These are phyloP conservation scores for Silene coronaria DNA, from an alignment of 179 eudicot species.

Conservation along the genomic window DNA sequence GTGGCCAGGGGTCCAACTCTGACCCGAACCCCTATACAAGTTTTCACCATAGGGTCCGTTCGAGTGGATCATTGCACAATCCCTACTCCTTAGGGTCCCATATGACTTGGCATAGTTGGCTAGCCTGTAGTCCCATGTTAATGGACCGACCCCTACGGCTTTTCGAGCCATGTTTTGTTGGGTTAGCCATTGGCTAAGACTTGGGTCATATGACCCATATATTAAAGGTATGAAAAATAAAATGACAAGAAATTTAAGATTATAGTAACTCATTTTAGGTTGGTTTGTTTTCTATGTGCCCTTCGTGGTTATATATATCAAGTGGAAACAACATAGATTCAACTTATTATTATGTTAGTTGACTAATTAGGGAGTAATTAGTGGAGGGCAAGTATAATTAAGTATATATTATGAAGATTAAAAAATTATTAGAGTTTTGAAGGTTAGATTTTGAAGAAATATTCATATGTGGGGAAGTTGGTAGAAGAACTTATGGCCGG, in stretches of 20 bases:
- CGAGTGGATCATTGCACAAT: slow-evolving; percentile 44
- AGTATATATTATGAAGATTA: neutral
- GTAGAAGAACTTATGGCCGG: slow-evolving; percentile 8
- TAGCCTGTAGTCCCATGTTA: slow-evolving; percentile 10
- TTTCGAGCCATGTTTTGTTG: slow-evolving; percentile 15
- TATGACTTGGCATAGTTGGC: slow-evolving; percentile 6
- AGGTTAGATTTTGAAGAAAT: neutral
- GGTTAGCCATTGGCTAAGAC: slow-evolving; percentile 8
- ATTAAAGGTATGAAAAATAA: neutral
- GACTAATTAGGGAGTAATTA: slow-evolving; percentile 10
- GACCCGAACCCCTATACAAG: slow-evolving; percentile 44
- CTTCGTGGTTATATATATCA: slow-evolving; percentile 5
- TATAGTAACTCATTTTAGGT: slow-evolving; percentile 1
- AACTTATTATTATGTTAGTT: neutral
- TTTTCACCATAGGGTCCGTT: slow-evolving; percentile 49
- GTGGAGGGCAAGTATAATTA: slow-evolving; percentile 7
- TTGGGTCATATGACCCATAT: slow-evolving; percentile 6
- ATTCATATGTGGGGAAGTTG: neutral
- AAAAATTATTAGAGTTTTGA: neutral
- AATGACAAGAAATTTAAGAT: neutral
- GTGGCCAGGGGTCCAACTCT: slow-evolving; percentile 30
- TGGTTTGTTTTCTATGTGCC: neutral
- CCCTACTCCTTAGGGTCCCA: slow-evolving; percentile 15
- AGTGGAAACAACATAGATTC: neutral
- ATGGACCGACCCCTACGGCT: slow-evolving; percentile 5